Evolutionary conservation across 179 eudicot genomes (phyloP), one percentile per base, ranked within the genome.

Genomic region (Silene noctiflora): DNA sequence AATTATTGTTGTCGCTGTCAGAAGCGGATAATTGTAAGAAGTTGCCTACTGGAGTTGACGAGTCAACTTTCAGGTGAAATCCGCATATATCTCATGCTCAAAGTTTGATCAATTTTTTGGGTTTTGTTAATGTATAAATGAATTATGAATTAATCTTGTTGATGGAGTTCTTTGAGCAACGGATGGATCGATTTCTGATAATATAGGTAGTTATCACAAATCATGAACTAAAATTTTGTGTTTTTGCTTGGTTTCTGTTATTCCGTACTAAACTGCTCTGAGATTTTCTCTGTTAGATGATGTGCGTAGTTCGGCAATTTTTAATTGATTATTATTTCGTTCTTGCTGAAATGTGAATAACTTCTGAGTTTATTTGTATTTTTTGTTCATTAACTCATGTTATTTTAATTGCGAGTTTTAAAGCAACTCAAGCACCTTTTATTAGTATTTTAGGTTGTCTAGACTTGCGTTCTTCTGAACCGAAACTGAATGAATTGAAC

Each of bases 1-100:
- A 72, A 1, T 71, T 27, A 21, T 67, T 82, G 79, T 31, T 82
- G 71, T 78, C 79, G 27, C 55, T 82, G 48, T 75, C 77, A 13
- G 77, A 79, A 44, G 21, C 59, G 31, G 67, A 71, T 31, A 25
- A 25, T 60, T 21, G 80, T 46, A 71, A 72, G 67, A 48, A 71
- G 51, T 71, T 82, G 29, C 85, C 85, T 71, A 2, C 33, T 72
- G 80, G 51, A 42, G 22, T 75, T 61, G 80, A 78, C 67, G 58
- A 72, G 48, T 82, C 85, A 13, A 51, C 35, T 67, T 76, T 82
- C 12, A 79, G 85, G 85, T 79, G 21, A 77, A 78, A 48, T 33
- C 77, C 8, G 35, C 61, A 19, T 51, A 19, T 51, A 9, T 51
- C 66, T 73, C 62, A 39, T 0, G 60, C 27, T 14, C 9, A 16